These are phyloP conservation scores for Russula dissimulans DNA, from an alignment of 768 basidiomycete species.

Conservation along the genomic window DNA sequence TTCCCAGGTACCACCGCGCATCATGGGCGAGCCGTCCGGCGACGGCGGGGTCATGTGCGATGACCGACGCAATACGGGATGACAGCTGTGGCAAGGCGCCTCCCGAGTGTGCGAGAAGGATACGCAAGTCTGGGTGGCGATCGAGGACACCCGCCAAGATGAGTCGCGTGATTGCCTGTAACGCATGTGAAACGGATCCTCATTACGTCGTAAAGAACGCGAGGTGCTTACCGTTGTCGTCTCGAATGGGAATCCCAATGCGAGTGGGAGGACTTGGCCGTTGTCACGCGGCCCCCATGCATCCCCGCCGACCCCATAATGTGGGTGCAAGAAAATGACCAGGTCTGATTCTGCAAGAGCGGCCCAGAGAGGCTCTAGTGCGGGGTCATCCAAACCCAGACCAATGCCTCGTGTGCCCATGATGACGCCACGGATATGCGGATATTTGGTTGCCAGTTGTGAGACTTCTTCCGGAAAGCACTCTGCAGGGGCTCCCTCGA, in stretches of 20 bases:
- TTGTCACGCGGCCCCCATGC: conserved; percentile 72
- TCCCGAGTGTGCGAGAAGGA: conserved; percentile 83
- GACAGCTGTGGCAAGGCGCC: conserved; percentile 78
- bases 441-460: conserved; percentile 48
- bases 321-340: conserved; percentile 78
- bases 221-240: conserved; percentile 64
- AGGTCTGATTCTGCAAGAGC: conserved; percentile 60
- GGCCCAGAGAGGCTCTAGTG: conserved; percentile 74
- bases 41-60: conserved; percentile 76
- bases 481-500: conserved; percentile 47
- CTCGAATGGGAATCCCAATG: conserved; percentile 85
- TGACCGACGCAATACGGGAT: conserved; percentile 76
- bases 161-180: conserved; percentile 60
- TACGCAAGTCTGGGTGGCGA: conserved; percentile 60
- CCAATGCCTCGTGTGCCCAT: conserved; percentile 77
- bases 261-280: conserved; percentile 81
- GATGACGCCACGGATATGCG: conserved; percentile 69
- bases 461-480: conserved; percentile 55
- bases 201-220: background rate
- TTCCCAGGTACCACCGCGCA: conserved; percentile 74
- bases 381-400: conserved; percentile 69
- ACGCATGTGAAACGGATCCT: background rate
- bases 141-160: conserved; percentile 78
- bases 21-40: conserved; percentile 69
- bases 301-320: conserved; percentile 70